phyloP scores from a whole-genome alignment of 176 grass and related monocot genomes.

The Carex scoparia region DNA sequence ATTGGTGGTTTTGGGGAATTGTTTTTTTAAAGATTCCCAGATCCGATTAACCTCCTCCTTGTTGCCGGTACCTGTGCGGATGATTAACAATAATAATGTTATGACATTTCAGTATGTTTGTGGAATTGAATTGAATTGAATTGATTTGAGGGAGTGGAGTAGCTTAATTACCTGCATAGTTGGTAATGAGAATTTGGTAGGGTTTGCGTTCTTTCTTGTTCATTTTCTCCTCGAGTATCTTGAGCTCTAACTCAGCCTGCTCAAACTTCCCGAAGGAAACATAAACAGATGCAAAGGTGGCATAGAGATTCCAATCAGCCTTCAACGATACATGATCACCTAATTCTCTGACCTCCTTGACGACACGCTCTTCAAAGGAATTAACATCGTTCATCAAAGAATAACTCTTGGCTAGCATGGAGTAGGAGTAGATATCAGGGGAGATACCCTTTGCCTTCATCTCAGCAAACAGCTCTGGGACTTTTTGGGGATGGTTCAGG shows the following conservation, averaged over 20 bases:
- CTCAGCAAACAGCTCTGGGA: slow-evolving; percentile 35
- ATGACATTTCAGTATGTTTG: too few relatives aligned
- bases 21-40: slow-evolving; percentile 44
- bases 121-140: background rate
- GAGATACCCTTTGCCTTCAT: slow-evolving; percentile 69
- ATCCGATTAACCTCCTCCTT: slow-evolving; percentile 51
- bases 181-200: slow-evolving; percentile 28
- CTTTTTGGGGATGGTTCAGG: slow-evolving; percentile 48
- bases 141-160: too few relatives aligned
- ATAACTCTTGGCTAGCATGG: slow-evolving; percentile 62
- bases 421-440: slow-evolving; percentile 50
- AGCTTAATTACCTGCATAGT: slow-evolving; percentile 8
- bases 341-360: slow-evolving; percentile 48
- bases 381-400: slow-evolving; percentile 46
- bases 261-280: slow-evolving; percentile 37
- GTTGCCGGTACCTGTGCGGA: slow-evolving; percentile 42
- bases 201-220: background rate
- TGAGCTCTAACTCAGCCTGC: slow-evolving; percentile 64
- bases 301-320: slow-evolving; percentile 52
- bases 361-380: slow-evolving; percentile 42
- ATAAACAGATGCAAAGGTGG: slow-evolving; percentile 67
- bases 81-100: too few relatives aligned
- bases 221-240: slow-evolving; percentile 43
- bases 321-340: background rate
- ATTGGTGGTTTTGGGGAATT: slow-evolving; percentile 48